phyloP scores from a whole-genome alignment of 257 asterid species.

The Nicotiana benthamiana region DNA sequence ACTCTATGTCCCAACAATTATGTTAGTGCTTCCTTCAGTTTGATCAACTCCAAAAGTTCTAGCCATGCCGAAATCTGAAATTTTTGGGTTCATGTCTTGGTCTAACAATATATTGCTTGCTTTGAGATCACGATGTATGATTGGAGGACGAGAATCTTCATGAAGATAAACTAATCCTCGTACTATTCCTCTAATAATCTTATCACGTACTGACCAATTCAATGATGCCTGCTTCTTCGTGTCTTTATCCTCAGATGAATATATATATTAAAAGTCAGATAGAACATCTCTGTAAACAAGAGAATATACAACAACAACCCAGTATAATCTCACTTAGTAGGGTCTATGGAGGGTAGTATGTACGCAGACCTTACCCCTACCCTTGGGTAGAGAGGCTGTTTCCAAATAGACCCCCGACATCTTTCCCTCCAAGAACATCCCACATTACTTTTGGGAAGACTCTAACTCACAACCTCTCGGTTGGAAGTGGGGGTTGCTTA shows the following conservation, averaged over 20 bases:
- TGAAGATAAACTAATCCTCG: not conserved
- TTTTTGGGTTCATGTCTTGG: not conserved
- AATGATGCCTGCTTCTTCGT: not conserved
- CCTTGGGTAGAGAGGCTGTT: too few species aligned
- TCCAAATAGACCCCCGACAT: too few species aligned
- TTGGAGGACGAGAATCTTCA: slow-evolving; percentile 7
- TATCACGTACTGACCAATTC: not conserved
- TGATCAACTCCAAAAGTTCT: slow-evolving; percentile 1
- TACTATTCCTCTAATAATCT: not conserved
- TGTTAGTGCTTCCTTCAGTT: not conserved
- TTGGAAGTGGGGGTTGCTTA: too few species aligned
- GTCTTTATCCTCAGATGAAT: not conserved
- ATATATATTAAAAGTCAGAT: too few species aligned
- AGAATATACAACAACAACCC: too few species aligned
- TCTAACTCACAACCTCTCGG: too few species aligned
- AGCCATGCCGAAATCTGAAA: slow-evolving; percentile 3
- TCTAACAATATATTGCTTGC: not conserved
- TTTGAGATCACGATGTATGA: slow-evolving; percentile 1
- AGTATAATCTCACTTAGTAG: too few species aligned
- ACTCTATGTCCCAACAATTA: slow-evolving; percentile 6
- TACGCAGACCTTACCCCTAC: too few species aligned
- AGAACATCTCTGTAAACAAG: too few species aligned
- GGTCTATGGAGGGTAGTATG: too few species aligned
- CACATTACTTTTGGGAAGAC: too few species aligned
- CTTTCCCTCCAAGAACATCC: too few species aligned